These are phyloP conservation scores for Truncatella angustata DNA, from an alignment of 2,329 filamentous ascomycete genomes.

Conservation along the genomic window DNA sequence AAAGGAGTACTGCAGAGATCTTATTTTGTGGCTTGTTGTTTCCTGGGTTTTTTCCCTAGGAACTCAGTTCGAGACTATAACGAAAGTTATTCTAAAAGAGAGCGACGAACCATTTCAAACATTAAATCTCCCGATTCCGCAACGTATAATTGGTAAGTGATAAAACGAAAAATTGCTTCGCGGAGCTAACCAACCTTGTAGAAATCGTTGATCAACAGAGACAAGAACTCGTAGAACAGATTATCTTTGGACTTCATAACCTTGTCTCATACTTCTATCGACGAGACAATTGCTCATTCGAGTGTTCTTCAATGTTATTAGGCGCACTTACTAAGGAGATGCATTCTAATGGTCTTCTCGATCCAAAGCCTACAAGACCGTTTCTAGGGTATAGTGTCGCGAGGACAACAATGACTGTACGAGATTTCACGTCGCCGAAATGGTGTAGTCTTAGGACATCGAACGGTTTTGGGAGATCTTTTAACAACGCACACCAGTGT, in stretches of 20 bases:
- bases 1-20: constrained; percentile 6
- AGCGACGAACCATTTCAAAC: constrained; percentile 9
- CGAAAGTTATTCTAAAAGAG: constrained; percentile 10
- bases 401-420: not conserved
- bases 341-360: not conserved
- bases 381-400: not conserved
- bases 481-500: not conserved
- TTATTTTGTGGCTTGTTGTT: constrained; percentile 12
- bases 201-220: not conserved
- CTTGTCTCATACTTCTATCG: not conserved
- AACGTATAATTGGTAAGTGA: constrained; percentile 5
- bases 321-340: constrained; percentile 15
- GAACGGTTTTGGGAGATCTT: not conserved
- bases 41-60: constrained; percentile 10
- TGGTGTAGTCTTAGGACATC: not conserved
- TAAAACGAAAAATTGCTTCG: not conserved
- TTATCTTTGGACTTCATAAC: not conserved
- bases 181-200: not conserved
- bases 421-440: not conserved
- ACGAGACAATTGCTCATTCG: constrained; percentile 11
- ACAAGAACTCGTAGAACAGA: not conserved
- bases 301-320: constrained; percentile 17
- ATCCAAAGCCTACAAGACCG: not conserved
- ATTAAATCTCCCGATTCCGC: constrained; percentile 6
- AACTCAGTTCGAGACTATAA: constrained; percentile 11